These are phyloP conservation scores for Papilionanthe hybrid DNA, from an alignment of 116 monocot species.

Conservation along the genomic window DNA sequence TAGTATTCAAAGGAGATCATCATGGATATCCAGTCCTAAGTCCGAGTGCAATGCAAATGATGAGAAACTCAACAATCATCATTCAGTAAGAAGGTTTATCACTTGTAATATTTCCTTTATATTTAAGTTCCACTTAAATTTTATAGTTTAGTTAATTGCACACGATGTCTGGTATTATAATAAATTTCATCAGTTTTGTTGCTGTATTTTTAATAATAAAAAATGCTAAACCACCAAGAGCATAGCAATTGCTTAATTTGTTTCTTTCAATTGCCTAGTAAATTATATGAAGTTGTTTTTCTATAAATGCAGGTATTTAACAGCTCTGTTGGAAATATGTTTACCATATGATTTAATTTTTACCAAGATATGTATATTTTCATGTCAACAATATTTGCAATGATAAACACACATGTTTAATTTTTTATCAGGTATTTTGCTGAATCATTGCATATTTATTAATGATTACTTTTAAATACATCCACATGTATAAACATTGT, in stretches of 20 bases:
- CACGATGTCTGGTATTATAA: not conserved
- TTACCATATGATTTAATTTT: not conserved
- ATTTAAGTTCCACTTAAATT: not conserved
- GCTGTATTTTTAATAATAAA: not conserved
- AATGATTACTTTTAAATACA: too few species aligned
- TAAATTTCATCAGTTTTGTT: not conserved
- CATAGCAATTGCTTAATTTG: not conserved
- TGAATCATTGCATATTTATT: too few species aligned
- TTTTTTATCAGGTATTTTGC: too few species aligned
- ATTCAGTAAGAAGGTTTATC: constrained; percentile 15
- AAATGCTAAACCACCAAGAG: not conserved
- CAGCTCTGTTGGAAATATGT: not conserved
- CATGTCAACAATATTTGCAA: not conserved
- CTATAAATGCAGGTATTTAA: not conserved
- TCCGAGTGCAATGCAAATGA: constrained; percentile 1
- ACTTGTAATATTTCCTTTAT: not conserved
- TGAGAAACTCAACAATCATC: constrained; percentile 19
- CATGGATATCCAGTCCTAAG: constrained; percentile 11
- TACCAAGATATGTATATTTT: not conserved
- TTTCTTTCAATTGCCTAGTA: not conserved
- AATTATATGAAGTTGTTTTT: not conserved
- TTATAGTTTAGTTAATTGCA: not conserved
- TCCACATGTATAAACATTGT: too few species aligned
- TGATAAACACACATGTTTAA: too few species aligned
- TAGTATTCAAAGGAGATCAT: constrained; percentile 10